Base-by-base conservation (phyloP, 1,284 basidiomycete genomes). In the Cystobasidium sp. region DNA sequence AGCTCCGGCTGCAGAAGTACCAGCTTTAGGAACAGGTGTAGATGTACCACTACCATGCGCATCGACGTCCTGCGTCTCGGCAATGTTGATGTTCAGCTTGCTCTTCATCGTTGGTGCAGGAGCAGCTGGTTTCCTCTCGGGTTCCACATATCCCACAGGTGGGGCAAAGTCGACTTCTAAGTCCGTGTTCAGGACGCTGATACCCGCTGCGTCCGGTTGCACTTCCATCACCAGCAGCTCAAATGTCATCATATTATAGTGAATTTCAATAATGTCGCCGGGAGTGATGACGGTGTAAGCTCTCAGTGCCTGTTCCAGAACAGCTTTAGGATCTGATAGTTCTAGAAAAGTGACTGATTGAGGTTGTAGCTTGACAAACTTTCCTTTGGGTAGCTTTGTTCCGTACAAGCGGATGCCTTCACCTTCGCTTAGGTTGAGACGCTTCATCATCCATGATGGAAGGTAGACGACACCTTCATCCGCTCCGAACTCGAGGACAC, bases 381-480 rank as follows among this genome's bases (percentile, higher is more conserved):
- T 94, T 76, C 97, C 97, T 84, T 99, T 98, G 0, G 90, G 90
- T 14, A 98, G 86, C 74, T 91, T 89, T 0, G 91, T 87, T 0
- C 95, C 95, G 1, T 91, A 94, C 55, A 99, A 89, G 47, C 94
- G 89, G 76, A 99, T 92, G 5, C 93, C 90, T 84, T 99, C 96
- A 14, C 97, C 97, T 82, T 99, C 97, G 65, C 90, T 90, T 39
- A 99, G 84, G 37, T 91, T 88, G 9, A 99, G 85, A 8, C 93
- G 93, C 83, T 92, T 93, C 97, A 99, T 99, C 94, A 99, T 97
- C 97, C 97, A 99, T 77, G 94, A 92, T 0, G 97, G 97, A 14
- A 99, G 85, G 84, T 99, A 92, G 2, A 97, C 95, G 22, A 91
- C 87, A 16, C 97, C 97, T 82, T 98, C 95, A 74, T 97, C 92